Base-by-base conservation (phyloP, 805 yeast species). In the Candida maltosa region DNA sequence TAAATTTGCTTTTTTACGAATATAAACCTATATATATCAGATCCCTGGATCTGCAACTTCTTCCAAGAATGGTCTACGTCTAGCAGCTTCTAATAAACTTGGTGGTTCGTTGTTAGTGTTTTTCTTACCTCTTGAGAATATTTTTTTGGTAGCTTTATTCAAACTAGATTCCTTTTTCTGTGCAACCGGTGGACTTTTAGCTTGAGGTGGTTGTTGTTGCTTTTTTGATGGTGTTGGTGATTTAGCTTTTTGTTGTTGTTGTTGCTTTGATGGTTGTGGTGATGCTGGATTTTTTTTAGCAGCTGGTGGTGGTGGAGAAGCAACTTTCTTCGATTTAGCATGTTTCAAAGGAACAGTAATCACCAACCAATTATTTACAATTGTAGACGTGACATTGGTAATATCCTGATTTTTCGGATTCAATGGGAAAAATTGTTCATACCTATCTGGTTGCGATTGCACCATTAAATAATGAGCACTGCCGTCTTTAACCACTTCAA, bases 1-100 rank as follows among this genome's bases (percentile, higher is more conserved):
- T n/a, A n/a, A n/a, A n/a, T n/a, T n/a, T n/a, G n/a, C n/a, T n/a
- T n/a, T n/a, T n/a, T n/a, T n/a, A n/a, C n/a, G n/a, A n/a, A n/a
- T n/a, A n/a, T n/a, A n/a, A n/a, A n/a, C n/a, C n/a, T n/a, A n/a
- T n/a, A n/a, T n/a, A n/a, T n/a, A n/a, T n/a, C n/a, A n/a, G n/a
- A n/a, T n/a, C 35, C 58, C 63, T 30, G 58, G 62, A 38, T 58
- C 64, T 24, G 56, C 62, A 5, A 56, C 56, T 19, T 55, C 61
- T 32, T 56, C 63, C 27, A 58, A 28, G 2, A 46, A 34, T 4
- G 53, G 44, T 17, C 21, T 25, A 17, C 12, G 25, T 8, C 28
- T 23, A 12, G 19, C n/a, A n/a, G n/a, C n/a, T n/a, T n/a, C n/a
- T n/a, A n/a, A n/a, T n/a, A n/a, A n/a, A n/a, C n/a, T n/a, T n/a